A percentile compares a stretch with the other conserved stretches of the same genome.
Evolutionary conservation across 2,329 filamentous ascomycete species (phyloP).

Genomic region (Ustilaginoidea virens): DNA sequence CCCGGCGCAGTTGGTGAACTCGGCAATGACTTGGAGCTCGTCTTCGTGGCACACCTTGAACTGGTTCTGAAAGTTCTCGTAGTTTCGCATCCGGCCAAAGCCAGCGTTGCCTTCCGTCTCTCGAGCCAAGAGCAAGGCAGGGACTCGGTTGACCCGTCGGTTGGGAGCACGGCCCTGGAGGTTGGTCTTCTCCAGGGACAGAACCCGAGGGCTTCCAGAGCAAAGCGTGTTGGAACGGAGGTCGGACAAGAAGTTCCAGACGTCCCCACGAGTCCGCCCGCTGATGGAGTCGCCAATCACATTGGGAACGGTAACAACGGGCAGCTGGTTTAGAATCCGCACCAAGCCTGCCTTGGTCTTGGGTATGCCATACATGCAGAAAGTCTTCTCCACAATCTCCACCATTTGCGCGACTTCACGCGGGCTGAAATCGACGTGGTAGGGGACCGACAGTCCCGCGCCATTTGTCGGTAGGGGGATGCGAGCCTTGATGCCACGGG

Average conservation of each 20-base stretch:
- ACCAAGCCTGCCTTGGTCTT: no score
- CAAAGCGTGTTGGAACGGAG: no score
- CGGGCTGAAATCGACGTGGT: slow-evolving; percentile 31
- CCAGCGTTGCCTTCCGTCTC: slow-evolving; percentile 30
- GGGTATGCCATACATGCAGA: no score
- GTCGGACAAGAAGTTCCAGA: slow-evolving; percentile 18
- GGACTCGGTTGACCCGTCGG: slow-evolving; percentile 13
- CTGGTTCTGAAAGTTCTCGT: slow-evolving; percentile 28
- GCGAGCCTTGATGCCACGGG: slow-evolving; percentile 8
- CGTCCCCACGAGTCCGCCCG: slow-evolving; percentile 12
- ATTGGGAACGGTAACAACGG: no score
- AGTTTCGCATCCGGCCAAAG: slow-evolving; percentile 24
- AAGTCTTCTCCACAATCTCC: no score
- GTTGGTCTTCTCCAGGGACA: slow-evolving; percentile 11
- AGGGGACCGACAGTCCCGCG: slow-evolving; percentile 4
- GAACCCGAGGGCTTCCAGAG: slow-evolving; percentile 9
- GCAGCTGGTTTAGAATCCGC: no score
- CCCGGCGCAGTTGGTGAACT: slow-evolving; percentile 47
- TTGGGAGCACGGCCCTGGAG: slow-evolving; percentile 5
- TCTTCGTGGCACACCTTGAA: slow-evolving; percentile 34
- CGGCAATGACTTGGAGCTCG: slow-evolving; percentile 29
- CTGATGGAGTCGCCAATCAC: slow-evolving; percentile 9
- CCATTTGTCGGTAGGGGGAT: slow-evolving; percentile 4
- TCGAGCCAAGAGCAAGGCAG: slow-evolving; percentile 30
- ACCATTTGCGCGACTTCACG: slow-evolving; percentile 21